Evolutionary conservation across 495 filamentous ascomycete species (phyloP).

Genomic region (Xylaria grammica): DNA sequence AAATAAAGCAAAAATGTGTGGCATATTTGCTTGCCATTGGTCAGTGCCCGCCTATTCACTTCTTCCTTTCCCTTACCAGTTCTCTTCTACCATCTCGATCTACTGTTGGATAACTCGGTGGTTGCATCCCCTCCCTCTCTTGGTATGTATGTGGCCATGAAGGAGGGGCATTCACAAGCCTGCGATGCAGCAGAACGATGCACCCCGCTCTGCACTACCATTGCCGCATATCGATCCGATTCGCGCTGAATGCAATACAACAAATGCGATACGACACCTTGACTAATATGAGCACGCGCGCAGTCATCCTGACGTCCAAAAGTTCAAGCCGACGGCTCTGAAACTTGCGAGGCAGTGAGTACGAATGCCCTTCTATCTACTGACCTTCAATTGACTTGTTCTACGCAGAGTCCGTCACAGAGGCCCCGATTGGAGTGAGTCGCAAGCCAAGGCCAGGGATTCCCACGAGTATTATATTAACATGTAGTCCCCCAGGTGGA

Average conservation of each 20-base stretch:
- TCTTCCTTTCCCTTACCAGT: neutral
- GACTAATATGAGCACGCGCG: slow-evolving; percentile 35
- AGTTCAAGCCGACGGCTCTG: slow-evolving; percentile 96
- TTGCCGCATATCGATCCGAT: slow-evolving; percentile 22
- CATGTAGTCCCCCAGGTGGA: slow-evolving; percentile 64
- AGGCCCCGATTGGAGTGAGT: slow-evolving; percentile 98
- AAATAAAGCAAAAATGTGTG: slow-evolving; percentile 56
- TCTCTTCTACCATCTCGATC: too few species aligned
- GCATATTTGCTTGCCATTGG: slow-evolving; percentile 96
- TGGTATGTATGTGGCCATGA: neutral
- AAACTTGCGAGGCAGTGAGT: slow-evolving; percentile 94
- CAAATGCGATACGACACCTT: slow-evolving; percentile 21
- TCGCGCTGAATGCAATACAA: slow-evolving; percentile 23
- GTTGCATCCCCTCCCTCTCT: too few species aligned
- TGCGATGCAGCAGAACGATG: neutral
- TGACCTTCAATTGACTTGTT: slow-evolving; percentile 44
- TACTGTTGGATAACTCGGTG: too few species aligned
- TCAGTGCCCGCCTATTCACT: slow-evolving; percentile 49
- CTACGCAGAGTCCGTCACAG: slow-evolving; percentile 82
- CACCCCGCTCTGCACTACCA: slow-evolving; percentile 1
- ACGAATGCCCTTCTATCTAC: slow-evolving; percentile 22
- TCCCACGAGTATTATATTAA: neutral
- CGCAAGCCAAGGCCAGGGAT: slow-evolving; percentile 10
- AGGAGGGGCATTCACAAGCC: slow-evolving; percentile 6
- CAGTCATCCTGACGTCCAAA: slow-evolving; percentile 92